A percentile compares a stretch with the other conserved stretches of the same genome.
Conservation (phyloP, 2,329 filamentous ascomycete genomes). For the Dissoconium aciculare region DNA sequence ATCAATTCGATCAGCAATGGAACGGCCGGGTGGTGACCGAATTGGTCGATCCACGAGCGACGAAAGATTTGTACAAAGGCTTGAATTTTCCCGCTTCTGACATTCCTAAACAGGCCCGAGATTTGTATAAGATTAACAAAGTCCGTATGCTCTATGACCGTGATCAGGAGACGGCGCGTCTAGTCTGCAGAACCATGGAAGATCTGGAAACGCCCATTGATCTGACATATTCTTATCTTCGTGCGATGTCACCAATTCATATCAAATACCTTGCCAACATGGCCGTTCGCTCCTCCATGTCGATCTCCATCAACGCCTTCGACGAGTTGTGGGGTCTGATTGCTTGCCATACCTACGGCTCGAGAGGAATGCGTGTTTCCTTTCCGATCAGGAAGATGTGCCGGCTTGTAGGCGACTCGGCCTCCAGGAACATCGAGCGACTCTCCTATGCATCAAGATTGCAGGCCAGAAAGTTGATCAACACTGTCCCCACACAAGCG, state of each 20-base stretch:
- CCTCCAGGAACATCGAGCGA: constrained; percentile 74
- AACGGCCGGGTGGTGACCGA: constrained; percentile 83
- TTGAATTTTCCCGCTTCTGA: constrained; percentile 79
- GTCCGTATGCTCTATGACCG: constrained; percentile 77
- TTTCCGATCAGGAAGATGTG: constrained; percentile 91
- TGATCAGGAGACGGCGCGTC: constrained; percentile 60
- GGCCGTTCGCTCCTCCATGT: constrained; percentile 89
- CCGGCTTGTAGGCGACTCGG: constrained; percentile 68
- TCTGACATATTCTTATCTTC: constrained; percentile 68
- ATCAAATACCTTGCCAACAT: constrained; percentile 78
- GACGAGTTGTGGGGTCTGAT: constrained; percentile 77
- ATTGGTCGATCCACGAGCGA: constrained; percentile 63
- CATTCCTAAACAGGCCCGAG: constrained; percentile 70
- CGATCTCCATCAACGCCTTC: constrained; percentile 79
- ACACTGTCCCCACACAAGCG: constrained; percentile 62
- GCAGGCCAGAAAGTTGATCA: constrained; percentile 77
- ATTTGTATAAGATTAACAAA: constrained; percentile 83
- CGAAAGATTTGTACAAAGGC: constrained; percentile 72
- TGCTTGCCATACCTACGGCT: constrained; percentile 68
- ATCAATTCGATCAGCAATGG: constrained; percentile 70
- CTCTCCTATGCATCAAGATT: constrained; percentile 73
- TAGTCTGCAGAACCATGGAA: constrained; percentile 63
- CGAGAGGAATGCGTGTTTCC: constrained; percentile 70
- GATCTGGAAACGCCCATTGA: constrained; percentile 64
- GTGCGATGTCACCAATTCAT: constrained; percentile 83